A percentile compares a stretch with the other conserved stretches of the same genome.
Conservation (phyloP, 306 rosid species). For the Cucumis melo region DNA sequence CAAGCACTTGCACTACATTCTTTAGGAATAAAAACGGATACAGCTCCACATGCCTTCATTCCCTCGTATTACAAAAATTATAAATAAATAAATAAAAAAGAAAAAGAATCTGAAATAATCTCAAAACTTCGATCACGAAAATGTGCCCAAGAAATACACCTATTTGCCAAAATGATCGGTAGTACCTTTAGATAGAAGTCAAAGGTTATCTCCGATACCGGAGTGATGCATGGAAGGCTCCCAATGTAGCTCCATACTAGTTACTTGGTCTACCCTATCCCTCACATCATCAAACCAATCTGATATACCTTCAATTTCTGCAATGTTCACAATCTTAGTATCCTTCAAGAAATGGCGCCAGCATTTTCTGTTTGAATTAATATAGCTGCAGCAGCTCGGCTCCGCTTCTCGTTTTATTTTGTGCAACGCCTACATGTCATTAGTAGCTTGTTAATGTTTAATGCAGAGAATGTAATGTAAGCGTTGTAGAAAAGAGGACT, state of each 20-base stretch:
- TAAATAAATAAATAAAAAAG: too few species aligned
- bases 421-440: not conserved
- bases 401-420: not conserved
- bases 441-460: not conserved
- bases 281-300: not conserved
- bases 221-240: not conserved
- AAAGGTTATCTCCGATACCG: too few species aligned
- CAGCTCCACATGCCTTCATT: too few species aligned
- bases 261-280: not conserved
- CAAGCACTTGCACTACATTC: too few species aligned
- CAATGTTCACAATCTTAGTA: slow-evolving; percentile 16
- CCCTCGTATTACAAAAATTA: too few species aligned
- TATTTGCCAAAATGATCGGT: too few species aligned
- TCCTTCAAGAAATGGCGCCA: slow-evolving; percentile 47
- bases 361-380: slow-evolving; percentile 24
- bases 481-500: not conserved
- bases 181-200: too few species aligned
- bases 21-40: too few species aligned
- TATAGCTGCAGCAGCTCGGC: slow-evolving; percentile 32
- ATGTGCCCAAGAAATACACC: too few species aligned
- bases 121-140: too few species aligned
- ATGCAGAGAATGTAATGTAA: not conserved
- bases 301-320: not conserved
- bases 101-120: too few species aligned
- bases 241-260: not conserved